Conservation (phyloP, 1,284 basidiomycete species). For the Vanrija pseudolonga region DNA sequence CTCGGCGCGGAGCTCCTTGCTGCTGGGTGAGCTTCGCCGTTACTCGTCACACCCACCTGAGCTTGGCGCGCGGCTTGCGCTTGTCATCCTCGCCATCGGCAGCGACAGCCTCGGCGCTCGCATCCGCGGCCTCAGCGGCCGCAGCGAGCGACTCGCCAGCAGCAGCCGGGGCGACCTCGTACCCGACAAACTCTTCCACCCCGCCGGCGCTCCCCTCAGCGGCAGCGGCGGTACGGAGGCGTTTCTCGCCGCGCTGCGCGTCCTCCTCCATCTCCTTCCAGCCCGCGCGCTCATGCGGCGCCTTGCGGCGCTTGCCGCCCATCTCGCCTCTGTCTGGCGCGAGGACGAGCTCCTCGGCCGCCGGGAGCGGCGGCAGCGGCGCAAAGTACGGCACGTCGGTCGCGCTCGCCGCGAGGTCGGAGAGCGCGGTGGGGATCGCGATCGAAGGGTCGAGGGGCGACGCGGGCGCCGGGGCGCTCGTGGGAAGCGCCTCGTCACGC, state of each 20-base stretch:
- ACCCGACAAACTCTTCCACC: background rate
- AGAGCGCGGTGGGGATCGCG: constrained; percentile 18
- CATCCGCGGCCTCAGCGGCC: background rate
- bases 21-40: background rate
- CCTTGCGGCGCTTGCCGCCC: constrained; percentile 44
- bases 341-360: constrained; percentile 1
- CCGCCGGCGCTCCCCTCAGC: background rate
- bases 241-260: constrained; percentile 4
- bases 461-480: constrained; percentile 5
- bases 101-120: background rate
- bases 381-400: constrained; percentile 6
- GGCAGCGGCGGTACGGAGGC: background rate
- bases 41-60: constrained; percentile 3
- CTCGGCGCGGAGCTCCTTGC: constrained; percentile 35
- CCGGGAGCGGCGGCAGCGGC: background rate
- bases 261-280: constrained; percentile 43
- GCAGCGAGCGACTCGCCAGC: background rate
- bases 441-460: constrained; percentile 20
- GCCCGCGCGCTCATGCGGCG: constrained; percentile 40
- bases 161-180: background rate
- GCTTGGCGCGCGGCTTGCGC: background rate
- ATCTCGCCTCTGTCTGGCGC: constrained; percentile 36
- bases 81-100: background rate
- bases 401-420: constrained; percentile 9
- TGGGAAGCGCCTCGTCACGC: background rate